Percentiles rank a stretch among this genome's conserved stretches.
Conservation (phyloP, 163 green algal species). For the Coccomyxa subellipsoidea region DNA sequence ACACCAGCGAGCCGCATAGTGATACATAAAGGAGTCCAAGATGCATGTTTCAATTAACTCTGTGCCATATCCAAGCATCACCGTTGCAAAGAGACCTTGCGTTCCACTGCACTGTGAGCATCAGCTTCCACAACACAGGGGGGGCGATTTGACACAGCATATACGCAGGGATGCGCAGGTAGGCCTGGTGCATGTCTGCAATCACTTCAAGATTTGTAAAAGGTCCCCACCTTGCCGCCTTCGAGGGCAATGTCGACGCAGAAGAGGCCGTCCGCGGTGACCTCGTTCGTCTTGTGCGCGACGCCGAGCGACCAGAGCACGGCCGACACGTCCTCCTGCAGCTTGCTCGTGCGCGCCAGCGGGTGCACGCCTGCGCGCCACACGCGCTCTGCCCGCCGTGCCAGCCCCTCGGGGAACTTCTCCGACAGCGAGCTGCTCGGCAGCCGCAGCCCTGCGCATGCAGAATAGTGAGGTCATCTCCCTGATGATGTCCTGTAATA, state of each 20-base stretch:
- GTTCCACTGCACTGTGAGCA: too few relatives aligned
- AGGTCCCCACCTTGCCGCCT: constrained; percentile 8
- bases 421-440: not conserved
- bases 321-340: constrained; percentile 32
- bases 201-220: not conserved
- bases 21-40: too few relatives aligned
- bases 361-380: constrained; percentile 12
- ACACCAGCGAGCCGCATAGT: too few relatives aligned
- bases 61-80: too few relatives aligned
- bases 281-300: constrained; percentile 18
- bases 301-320: constrained; percentile 29
- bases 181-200: too few relatives aligned
- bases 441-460: constrained; percentile 5
- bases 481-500: too few relatives aligned
- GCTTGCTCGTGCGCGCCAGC: not conserved
- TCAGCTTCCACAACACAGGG: too few relatives aligned
- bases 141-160: too few relatives aligned
- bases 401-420: constrained; percentile 17
- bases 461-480: not conserved
- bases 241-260: constrained; percentile 36
- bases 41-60: too few relatives aligned
- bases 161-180: too few relatives aligned
- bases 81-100: too few relatives aligned
- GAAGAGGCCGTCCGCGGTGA: constrained; percentile 28
- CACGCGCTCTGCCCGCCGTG: constrained; percentile 10